phyloP scores from a whole-genome alignment of 805 yeast species.

The Zygoascus flipseniorum region DNA sequence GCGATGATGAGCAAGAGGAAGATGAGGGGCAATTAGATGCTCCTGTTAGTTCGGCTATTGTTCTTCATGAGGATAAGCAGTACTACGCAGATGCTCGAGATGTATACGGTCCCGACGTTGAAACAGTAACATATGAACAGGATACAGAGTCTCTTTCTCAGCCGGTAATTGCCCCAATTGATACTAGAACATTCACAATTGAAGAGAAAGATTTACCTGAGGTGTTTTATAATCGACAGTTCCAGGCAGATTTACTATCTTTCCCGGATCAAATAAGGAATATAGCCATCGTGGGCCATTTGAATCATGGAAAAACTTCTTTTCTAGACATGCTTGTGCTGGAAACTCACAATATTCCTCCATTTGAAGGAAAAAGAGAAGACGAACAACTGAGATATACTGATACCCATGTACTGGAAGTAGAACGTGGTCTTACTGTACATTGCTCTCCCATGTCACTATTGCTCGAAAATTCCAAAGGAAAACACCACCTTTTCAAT shows the following conservation, averaged over 20 bases:
- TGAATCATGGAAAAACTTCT: conserved; percentile 82
- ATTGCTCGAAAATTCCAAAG: conserved; percentile 44
- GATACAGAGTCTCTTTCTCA: conserved; percentile 45
- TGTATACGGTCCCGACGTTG: conserved; percentile 55
- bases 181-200: conserved; percentile 35
- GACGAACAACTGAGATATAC: conserved; percentile 50
- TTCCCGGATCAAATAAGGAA: conserved; percentile 64
- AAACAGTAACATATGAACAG: conserved; percentile 48
- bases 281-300: conserved; percentile 68
- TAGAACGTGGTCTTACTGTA: conserved; percentile 60
- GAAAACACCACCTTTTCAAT: conserved; percentile 51
- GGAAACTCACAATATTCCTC: conserved; percentile 49
- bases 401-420: conserved; percentile 64
- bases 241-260: conserved; percentile 37
- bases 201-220: conserved; percentile 51
- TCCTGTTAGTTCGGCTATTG: conserved; percentile 24
- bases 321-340: conserved; percentile 58
- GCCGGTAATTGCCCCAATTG: conserved; percentile 56
- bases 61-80: conserved; percentile 39
- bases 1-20: conserved; percentile 8
- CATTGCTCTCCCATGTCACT: conserved; percentile 55
- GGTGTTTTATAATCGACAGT: conserved; percentile 48
- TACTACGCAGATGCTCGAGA: conserved; percentile 36
- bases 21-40: conserved; percentile 7
- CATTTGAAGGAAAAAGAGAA: conserved; percentile 28